Percentiles rank a stretch among this genome's conserved stretches.
These are phyloP conservation scores for Peronospora farinosa DNA, from an alignment of 352 stramenopile genomes.

Conservation along the genomic window DNA sequence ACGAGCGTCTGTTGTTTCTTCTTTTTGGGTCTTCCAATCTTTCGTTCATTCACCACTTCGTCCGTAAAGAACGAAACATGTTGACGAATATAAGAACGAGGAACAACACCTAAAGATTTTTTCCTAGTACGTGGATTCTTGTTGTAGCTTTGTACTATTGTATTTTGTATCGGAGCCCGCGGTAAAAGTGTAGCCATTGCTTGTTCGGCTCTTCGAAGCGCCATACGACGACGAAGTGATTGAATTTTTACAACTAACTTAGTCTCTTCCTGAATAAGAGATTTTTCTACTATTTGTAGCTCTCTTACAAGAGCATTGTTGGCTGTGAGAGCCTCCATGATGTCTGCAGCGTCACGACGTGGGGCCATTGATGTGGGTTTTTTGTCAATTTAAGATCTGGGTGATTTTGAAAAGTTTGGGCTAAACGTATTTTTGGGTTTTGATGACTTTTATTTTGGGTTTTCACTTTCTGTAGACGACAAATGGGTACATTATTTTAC, in stretches of 20 bases:
- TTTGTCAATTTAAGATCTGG: background rate
- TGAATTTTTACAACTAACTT: slow-evolving; percentile 35
- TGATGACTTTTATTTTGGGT: no score
- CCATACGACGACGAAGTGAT: slow-evolving; percentile 42
- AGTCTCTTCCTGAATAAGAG: slow-evolving; percentile 35
- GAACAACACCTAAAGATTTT: slow-evolving; percentile 21
- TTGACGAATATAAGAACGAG: slow-evolving; percentile 54
- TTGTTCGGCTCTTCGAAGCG: slow-evolving; percentile 41
- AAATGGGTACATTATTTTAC: no score
- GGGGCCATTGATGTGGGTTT: slow-evolving; percentile 5
- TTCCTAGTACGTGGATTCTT: slow-evolving; percentile 6
- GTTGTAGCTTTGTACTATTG: slow-evolving; percentile 21
- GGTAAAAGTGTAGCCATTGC: slow-evolving; percentile 39
- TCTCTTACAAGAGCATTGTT: slow-evolving; percentile 44
- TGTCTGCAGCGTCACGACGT: background rate
- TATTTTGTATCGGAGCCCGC: background rate
- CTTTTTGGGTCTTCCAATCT: slow-evolving; percentile 26
- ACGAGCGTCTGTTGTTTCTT: slow-evolving; percentile 18
- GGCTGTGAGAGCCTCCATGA: slow-evolving; percentile 26
- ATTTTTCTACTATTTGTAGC: slow-evolving; percentile 28
- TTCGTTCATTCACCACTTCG: slow-evolving; percentile 18
- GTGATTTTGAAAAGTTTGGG: slow-evolving; percentile 3
- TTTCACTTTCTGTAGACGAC: no score
- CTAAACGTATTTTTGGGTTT: no score
- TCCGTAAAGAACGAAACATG: slow-evolving; percentile 61